These are phyloP conservation scores for Tylopilus subfusipes DNA, from an alignment of 768 basidiomycete genomes.

Conservation along the genomic window DNA sequence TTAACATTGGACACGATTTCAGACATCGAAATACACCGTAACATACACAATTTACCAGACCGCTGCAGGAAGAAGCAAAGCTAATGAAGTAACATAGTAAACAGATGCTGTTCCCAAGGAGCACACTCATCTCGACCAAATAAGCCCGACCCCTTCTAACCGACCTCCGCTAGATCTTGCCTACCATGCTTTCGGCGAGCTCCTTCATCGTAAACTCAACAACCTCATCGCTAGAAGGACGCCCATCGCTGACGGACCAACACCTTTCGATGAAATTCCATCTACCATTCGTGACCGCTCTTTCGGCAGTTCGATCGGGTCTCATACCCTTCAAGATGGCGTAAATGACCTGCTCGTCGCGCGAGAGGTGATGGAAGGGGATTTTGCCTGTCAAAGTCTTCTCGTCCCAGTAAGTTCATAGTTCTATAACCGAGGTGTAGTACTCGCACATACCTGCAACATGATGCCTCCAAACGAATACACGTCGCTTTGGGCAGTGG, in stretches of 20 bases:
- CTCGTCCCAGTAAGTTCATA: neutral
- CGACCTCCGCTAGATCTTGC: too few relatives aligned
- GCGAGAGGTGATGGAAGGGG: neutral
- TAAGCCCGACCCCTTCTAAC: too few relatives aligned
- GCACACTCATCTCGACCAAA: too few relatives aligned
- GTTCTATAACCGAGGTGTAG: neutral
- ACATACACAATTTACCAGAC: too few relatives aligned
- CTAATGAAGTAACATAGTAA: too few relatives aligned
- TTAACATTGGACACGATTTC: too few relatives aligned
- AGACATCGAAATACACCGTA: too few relatives aligned
- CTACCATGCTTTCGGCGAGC: neutral
- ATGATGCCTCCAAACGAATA: too few relatives aligned
- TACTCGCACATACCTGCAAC: slow-evolving; percentile 5
- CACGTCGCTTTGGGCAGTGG: neutral
- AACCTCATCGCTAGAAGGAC: neutral
- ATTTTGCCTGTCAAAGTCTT: neutral
- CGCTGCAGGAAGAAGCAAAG: too few relatives aligned
- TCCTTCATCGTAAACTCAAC: neutral
- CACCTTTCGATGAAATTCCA: neutral
- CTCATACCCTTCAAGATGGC: neutral
- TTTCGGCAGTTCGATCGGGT: neutral
- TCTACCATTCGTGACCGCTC: neutral
- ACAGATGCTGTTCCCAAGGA: too few relatives aligned
- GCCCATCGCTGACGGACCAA: neutral
- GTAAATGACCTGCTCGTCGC: neutral